Evolutionary conservation across 176 grass and related monocot species (phyloP), one percentile per base, ranked within the genome.

Genomic region (Oryza meridionalis): DNA sequence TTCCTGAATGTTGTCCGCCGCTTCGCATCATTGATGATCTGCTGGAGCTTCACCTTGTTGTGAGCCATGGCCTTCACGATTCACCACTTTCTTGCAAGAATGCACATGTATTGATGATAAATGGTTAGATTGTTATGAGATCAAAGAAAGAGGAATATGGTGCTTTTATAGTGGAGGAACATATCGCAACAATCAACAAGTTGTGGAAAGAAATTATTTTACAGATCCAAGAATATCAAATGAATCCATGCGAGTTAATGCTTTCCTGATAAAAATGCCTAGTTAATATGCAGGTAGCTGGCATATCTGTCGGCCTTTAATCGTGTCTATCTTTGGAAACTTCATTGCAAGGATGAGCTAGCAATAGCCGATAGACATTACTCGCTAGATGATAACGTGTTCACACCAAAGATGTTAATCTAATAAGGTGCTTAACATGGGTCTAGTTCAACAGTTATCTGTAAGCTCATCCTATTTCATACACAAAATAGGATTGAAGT

Each of bases 31-130:
- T 81, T 91, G 50, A 25, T 2, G n/a, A 88, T 87, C 69, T 73
- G 65, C 11, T 70, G 70, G n/a, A 91, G 21, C 29, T 35, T 84
- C 47, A 87, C 80, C 81, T 80, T 91, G 63, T 88, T 88, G 64
- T 69, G 70, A 35, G 89, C 80, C 89, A 91, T 88, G 49, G 35
- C 5, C 53, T 1, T 19, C 53, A 58, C 19, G 1, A 58, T 58
- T 58, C 53, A 21, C 53, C 7, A 4, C 1, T 58, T 16, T 51
- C 16, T 16, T 19, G 21, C 21, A 67, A 67, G 26, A 32, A 1
- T 4, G 3, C 9, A 26, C 19, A 13, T 27, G 22, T 14, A 32
- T 44, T 3, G 24, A 58, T n/a, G 42, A 15, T 7, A 32, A 50
- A 61, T n/a, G 5, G 55, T 61, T 61, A 61, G 35, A 43, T 6